These are phyloP conservation scores for Nakaseomyces uthaithaninus DNA, from an alignment of 1,139 yeast species.

Conservation along the genomic window DNA sequence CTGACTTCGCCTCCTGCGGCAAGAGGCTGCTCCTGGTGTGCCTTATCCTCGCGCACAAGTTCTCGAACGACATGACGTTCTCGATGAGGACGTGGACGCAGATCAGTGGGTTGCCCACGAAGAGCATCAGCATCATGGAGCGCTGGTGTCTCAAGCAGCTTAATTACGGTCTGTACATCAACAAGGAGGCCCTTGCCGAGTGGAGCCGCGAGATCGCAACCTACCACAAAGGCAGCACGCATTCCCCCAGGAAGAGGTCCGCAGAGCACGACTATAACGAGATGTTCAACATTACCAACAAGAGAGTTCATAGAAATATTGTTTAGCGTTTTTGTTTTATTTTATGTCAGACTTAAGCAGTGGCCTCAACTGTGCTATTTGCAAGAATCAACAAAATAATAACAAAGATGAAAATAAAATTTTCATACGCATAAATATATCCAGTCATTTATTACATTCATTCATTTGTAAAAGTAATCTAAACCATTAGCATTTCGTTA, in stretches of 20 bases:
- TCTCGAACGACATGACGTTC: conserved; percentile 28
- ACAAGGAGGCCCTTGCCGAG: not conserved
- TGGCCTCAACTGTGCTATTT: too few relatives aligned
- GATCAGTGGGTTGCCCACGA: conserved; percentile 24
- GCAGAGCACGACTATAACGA: not conserved
- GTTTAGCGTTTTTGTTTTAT: not conserved
- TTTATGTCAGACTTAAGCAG: too few relatives aligned
- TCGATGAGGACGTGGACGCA: conserved; percentile 29
- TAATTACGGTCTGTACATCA: conserved; percentile 20
- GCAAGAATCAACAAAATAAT: too few relatives aligned
- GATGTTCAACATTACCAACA: not conserved
- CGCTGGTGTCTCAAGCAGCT: conserved; percentile 28
- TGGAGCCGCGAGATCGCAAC: not conserved
- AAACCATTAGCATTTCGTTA: too few relatives aligned
- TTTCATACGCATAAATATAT: too few relatives aligned
- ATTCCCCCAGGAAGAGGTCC: not conserved
- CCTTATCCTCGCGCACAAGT: conserved; percentile 29
- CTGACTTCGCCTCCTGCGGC: conserved; percentile 28
- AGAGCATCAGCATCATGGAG: conserved; percentile 27
- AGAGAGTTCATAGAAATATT: not conserved
- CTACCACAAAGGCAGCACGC: not conserved
- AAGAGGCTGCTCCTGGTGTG: conserved; percentile 27
- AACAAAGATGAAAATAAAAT: too few relatives aligned
- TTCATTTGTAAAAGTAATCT: too few relatives aligned
- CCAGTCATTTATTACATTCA: too few relatives aligned